A percentile compares a stretch with the other conserved stretches of the same genome.
These are phyloP conservation scores for Phlyctochytrium bullatum DNA, from an alignment of 192 early-diverging fungal genomes.

Conservation along the genomic window DNA sequence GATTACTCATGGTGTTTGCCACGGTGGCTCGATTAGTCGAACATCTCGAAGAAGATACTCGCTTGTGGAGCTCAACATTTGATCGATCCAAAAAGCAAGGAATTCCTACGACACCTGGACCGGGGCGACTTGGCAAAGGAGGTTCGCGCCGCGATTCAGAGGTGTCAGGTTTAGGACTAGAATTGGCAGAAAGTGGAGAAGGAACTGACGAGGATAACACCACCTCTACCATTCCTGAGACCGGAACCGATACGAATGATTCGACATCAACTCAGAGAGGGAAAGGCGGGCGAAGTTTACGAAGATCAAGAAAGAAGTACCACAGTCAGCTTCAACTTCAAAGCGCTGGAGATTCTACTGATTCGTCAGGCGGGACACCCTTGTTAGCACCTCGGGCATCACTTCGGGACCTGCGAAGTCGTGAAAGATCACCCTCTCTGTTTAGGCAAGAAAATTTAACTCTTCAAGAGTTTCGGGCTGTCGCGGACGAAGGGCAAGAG, in stretches of 20 bases:
- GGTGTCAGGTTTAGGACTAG: slow-evolving; percentile 1
- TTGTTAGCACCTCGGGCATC: neutral
- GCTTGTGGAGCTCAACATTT: slow-evolving; percentile 49
- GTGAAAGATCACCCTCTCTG: neutral
- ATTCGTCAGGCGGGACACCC: neutral
- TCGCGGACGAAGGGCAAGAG: slow-evolving; percentile 66
- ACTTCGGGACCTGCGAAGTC: neutral
- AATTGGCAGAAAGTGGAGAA: neutral
- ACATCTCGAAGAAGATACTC: slow-evolving; percentile 73
- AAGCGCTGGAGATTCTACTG: slow-evolving; percentile 2
- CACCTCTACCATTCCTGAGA: neutral
- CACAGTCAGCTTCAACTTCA: slow-evolving; percentile 1
- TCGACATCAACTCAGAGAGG: neutral
- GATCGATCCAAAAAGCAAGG: neutral
- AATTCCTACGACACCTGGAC: neutral
- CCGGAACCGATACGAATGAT: neutral
- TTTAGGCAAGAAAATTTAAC: slow-evolving; percentile 24
- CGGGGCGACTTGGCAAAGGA: neutral
- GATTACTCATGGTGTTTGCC: slow-evolving; percentile 70
- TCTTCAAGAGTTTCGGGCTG: slow-evolving; percentile 49
- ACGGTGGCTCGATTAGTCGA: slow-evolving; percentile 73
- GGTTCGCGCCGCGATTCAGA: neutral
- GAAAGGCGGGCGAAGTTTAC: neutral
- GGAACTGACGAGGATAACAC: slow-evolving; percentile 13
- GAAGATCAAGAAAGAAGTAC: neutral